phyloP scores from a whole-genome alignment of 1,284 basidiomycete species.

The Sporisorium reilianum region DNA sequence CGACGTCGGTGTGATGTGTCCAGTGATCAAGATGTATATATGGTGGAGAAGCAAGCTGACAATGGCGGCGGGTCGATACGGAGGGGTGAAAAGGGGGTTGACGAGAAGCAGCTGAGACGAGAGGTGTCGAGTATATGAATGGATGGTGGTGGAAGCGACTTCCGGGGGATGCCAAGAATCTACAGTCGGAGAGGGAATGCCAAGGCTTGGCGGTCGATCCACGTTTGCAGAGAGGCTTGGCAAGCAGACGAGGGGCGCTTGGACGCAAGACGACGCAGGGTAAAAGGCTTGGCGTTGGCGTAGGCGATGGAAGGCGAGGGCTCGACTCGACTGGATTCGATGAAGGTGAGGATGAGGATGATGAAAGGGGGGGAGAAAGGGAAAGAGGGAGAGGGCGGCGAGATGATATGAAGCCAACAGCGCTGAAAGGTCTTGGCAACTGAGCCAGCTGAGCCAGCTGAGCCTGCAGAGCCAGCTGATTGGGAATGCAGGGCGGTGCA shows the following conservation, averaged over 20 bases:
- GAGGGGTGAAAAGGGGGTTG: neutral
- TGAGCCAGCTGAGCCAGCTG: no score
- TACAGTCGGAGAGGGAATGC: slow-evolving; percentile 33
- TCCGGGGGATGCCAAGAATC: slow-evolving; percentile 39
- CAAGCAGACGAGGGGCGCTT: neutral
- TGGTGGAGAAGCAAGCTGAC: slow-evolving; percentile 15
- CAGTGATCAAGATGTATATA: neutral
- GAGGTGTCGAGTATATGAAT: slow-evolving; percentile 46
- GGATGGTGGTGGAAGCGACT: neutral
- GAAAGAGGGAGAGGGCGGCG: neutral
- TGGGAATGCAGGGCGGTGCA: neutral
- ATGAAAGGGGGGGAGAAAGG: neutral
- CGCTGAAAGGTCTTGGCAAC: slow-evolving; percentile 30
- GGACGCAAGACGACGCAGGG: slow-evolving; percentile 3
- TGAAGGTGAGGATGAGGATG: neutral
- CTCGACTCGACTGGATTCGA: neutral
- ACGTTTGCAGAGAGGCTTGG: slow-evolving; percentile 21
- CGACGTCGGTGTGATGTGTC: neutral
- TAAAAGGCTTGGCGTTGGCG: slow-evolving; percentile 21
- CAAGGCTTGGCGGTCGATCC: slow-evolving; percentile 51
- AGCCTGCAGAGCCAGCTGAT: neutral
- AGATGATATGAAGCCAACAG: slow-evolving; percentile 14
- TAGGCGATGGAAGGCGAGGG: neutral
- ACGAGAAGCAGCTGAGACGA: neutral
- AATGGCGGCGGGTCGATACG: slow-evolving; percentile 9